phyloP scores from a whole-genome alignment of 345 rosid genomes.

The Barbarea vulgaris region DNA sequence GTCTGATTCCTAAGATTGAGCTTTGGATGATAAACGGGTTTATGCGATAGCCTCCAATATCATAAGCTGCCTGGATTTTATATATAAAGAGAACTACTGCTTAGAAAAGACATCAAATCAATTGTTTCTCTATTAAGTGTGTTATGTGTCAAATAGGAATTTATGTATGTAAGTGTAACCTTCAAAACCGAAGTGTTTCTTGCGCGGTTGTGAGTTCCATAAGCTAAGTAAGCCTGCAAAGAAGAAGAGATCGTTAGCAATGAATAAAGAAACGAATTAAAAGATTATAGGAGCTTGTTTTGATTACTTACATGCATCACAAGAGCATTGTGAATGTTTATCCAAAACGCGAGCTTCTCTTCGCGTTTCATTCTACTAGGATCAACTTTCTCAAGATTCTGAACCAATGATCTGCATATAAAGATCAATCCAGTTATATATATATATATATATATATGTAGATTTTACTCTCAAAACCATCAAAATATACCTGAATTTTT shows the following conservation, averaged over 20 bases:
- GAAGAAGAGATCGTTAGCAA: slow-evolving; percentile 2
- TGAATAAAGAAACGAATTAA: background rate
- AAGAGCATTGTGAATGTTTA: slow-evolving; percentile 86
- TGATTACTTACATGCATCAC: slow-evolving; percentile 70
- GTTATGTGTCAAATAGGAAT: background rate
- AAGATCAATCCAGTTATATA: slow-evolving; percentile 8
- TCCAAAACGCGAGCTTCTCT: slow-evolving; percentile 95
- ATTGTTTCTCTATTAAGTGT: background rate
- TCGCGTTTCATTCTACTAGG: slow-evolving; percentile 80
- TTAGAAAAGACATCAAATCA: background rate
- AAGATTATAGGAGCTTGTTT: background rate
- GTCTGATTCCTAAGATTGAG: slow-evolving; percentile 72
- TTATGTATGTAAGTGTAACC: slow-evolving; percentile 41
- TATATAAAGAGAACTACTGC: background rate
- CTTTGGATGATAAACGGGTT: slow-evolving; percentile 66
- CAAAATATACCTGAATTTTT: slow-evolving; percentile 65
- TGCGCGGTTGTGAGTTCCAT: slow-evolving; percentile 57
- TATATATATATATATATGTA: background rate
- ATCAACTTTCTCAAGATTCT: slow-evolving; percentile 75
- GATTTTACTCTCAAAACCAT: background rate
- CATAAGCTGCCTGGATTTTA: slow-evolving; percentile 68
- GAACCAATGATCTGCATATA: slow-evolving; percentile 61
- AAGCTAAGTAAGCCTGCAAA: slow-evolving; percentile 82
- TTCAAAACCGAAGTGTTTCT: slow-evolving; percentile 58
- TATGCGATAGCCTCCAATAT: slow-evolving; percentile 69